Evolutionary conservation across 176 grass and related monocot genomes (phyloP).

Genomic region (Triticum turgidum): DNA sequence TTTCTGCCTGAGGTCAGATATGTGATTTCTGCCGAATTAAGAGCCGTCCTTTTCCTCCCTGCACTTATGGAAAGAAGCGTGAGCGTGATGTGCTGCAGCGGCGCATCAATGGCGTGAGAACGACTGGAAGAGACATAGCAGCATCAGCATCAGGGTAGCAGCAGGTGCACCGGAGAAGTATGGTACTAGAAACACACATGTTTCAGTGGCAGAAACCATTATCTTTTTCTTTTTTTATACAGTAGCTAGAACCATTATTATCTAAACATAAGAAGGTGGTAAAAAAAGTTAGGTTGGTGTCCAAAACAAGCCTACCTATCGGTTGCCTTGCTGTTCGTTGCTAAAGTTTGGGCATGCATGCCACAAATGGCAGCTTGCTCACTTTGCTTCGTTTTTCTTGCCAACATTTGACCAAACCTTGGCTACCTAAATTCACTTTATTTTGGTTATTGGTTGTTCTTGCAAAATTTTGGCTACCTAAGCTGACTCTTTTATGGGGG

Average conservation of each 20-base stretch:
- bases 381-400: neutral
- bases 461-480: neutral
- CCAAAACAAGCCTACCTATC: neutral
- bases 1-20: no score
- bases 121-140: neutral
- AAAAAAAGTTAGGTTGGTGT: neutral
- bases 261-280: no score
- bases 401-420: neutral
- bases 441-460: neutral
- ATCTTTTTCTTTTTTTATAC: no score
- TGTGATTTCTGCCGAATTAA: neutral
- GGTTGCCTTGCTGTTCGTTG: neutral
- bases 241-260: no score
- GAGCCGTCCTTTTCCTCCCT: neutral
- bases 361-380: neutral
- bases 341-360: neutral
- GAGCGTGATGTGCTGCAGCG: constrained; percentile 29
- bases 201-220: no score
- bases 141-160: neutral
- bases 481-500: neutral
- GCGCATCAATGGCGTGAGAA: constrained; percentile 39
- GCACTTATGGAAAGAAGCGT: neutral
- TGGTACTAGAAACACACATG: no score
- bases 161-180: neutral
- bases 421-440: neutral